Conservation (phyloP, 768 basidiomycete genomes). For the Gloeopeniophorella convolvens region DNA sequence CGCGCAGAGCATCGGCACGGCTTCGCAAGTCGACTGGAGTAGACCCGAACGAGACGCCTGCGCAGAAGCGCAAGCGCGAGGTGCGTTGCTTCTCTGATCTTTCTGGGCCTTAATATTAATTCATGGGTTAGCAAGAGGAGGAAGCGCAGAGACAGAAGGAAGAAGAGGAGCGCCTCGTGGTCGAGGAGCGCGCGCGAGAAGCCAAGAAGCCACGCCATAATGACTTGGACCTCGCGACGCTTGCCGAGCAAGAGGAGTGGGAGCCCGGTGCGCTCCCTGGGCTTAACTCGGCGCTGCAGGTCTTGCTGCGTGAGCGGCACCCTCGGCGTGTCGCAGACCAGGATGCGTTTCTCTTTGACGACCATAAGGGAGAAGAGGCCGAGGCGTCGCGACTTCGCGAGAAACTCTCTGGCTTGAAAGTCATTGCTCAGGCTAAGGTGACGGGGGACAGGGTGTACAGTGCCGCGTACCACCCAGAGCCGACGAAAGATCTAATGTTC, state of each 20-base stretch:
- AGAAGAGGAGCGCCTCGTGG: slow-evolving; percentile 54
- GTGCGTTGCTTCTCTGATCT: slow-evolving; percentile 29
- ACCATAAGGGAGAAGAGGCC: slow-evolving; percentile 38
- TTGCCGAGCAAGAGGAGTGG: slow-evolving; percentile 40
- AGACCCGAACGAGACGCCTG: slow-evolving; percentile 60
- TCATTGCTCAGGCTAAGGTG: slow-evolving; percentile 78
- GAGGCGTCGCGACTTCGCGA: slow-evolving; percentile 50
- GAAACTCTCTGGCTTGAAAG: slow-evolving; percentile 47
- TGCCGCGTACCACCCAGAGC: slow-evolving; percentile 75
- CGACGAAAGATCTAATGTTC: slow-evolving; percentile 76
- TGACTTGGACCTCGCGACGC: slow-evolving; percentile 51
- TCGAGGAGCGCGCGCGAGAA: slow-evolving; percentile 53
- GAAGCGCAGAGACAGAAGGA: slow-evolving; percentile 45
- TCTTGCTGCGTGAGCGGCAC: slow-evolving; percentile 31
- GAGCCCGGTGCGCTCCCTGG: slow-evolving; percentile 38
- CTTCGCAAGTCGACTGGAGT: slow-evolving; percentile 39
- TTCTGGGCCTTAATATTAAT: neutral
- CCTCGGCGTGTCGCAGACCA: slow-evolving; percentile 38
- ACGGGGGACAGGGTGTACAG: slow-evolving; percentile 70
- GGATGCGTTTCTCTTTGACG: slow-evolving; percentile 47
- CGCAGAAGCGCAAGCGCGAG: slow-evolving; percentile 60
- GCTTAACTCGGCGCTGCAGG: slow-evolving; percentile 41
- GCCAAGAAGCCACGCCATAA: slow-evolving; percentile 66
- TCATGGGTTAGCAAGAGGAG: slow-evolving; percentile 37
- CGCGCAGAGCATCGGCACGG: slow-evolving; percentile 63